Percentiles rank a stretch among this genome's conserved stretches.
These are phyloP conservation scores for Cladophialophora bantiana DNA, from an alignment of 2,329 filamentous ascomycete genomes.

Conservation along the genomic window DNA sequence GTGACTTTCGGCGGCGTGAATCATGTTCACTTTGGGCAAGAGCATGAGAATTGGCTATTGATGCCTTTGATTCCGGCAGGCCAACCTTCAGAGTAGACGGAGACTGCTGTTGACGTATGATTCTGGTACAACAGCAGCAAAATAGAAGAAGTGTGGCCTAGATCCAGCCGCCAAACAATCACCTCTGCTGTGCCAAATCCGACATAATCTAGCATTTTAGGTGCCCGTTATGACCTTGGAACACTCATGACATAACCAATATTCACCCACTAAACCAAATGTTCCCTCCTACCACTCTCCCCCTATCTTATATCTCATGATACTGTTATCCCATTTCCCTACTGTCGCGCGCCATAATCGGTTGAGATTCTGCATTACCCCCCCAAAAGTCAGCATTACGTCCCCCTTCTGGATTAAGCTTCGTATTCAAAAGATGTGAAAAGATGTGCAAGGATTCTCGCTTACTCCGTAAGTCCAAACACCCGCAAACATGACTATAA, in stretches of 20 bases:
- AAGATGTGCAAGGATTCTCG: slow-evolving; percentile 28
- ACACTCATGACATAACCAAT: background rate
- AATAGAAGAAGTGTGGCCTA: too few relatives aligned
- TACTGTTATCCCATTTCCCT: slow-evolving; percentile 57
- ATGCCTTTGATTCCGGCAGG: slow-evolving; percentile 56
- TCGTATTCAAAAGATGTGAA: background rate
- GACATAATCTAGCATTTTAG: too few relatives aligned
- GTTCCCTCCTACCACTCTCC: slow-evolving; percentile 55
- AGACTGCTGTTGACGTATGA: too few relatives aligned
- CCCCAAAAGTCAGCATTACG: slow-evolving; percentile 11
- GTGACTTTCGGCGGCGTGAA: slow-evolving; percentile 56
- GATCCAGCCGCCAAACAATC: too few relatives aligned
- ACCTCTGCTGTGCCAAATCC: too few relatives aligned
- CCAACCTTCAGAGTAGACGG: slow-evolving; percentile 1
- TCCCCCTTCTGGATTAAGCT: background rate
- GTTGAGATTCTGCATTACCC: slow-evolving; percentile 45
- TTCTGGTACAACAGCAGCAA: background rate
- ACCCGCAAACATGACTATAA: slow-evolving; percentile 60
- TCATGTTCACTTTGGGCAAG: slow-evolving; percentile 57
- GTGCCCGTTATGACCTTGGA: too few relatives aligned
- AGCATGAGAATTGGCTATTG: slow-evolving; percentile 56
- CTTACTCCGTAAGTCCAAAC: slow-evolving; percentile 54
- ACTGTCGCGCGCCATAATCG: slow-evolving; percentile 58
- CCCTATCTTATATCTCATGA: slow-evolving; percentile 61
- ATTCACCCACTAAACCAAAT: background rate